Evolutionary conservation across 139 green algal species (phyloP).

Genomic region (Eudorina sp.): DNA sequence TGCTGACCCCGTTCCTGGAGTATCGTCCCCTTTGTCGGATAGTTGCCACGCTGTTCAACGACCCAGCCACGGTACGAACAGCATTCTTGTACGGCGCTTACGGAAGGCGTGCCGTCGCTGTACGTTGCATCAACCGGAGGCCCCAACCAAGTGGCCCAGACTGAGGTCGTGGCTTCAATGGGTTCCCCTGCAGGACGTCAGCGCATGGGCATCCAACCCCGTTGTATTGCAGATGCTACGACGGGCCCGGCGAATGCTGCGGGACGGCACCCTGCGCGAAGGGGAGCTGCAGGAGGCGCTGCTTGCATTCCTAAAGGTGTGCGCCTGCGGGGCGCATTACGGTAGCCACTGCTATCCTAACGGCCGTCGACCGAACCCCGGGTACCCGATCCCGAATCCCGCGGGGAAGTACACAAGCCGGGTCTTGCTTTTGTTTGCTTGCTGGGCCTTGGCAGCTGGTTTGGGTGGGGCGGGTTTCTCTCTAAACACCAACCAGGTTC

Average conservation of each 20-base stretch:
- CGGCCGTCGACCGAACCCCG: no score
- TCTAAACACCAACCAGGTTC: no score
- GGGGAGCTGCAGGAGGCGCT: constrained; percentile 23
- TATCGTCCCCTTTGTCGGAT: not conserved
- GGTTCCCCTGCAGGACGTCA: not conserved
- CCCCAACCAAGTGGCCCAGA: no score
- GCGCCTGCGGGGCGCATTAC: no score
- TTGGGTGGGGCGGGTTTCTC: no score
- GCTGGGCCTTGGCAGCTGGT: no score
- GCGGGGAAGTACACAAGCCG: no score
- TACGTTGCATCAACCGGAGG: not conserved
- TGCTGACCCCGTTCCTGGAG: not conserved
- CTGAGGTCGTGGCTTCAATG: no score
- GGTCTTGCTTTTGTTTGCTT: no score
- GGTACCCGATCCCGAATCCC: no score
- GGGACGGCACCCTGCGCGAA: not conserved
- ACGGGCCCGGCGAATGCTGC: constrained; percentile 3
- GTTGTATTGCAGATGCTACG: constrained; percentile 4
- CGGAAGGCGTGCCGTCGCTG: not conserved
- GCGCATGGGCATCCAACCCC: constrained; percentile 24
- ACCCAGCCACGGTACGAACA: not conserved
- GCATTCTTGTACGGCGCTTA: not conserved
- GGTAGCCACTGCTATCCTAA: no score
- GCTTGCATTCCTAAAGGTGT: constrained; percentile 32
- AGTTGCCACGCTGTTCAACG: not conserved